A percentile compares a stretch with the other conserved stretches of the same genome.
Evolutionary conservation across 176 grass and related monocot genomes (phyloP).

Genomic region (Miscanthus lutarioriparius): DNA sequence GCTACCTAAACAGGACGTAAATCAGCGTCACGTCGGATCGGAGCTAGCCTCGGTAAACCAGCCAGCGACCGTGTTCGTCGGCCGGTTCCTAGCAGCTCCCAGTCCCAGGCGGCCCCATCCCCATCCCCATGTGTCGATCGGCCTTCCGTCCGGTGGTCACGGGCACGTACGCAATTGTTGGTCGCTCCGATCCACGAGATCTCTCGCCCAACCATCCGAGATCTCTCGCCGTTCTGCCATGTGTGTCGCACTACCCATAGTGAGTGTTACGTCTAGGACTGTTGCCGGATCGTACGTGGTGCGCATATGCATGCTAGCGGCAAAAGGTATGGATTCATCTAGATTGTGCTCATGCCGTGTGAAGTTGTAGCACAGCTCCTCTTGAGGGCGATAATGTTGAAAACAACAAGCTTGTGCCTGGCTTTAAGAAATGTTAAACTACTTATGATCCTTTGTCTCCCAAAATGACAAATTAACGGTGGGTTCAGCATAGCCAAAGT

Average conservation of each 20-base stretch:
- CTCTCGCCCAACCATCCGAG: neutral
- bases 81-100: too few relatives aligned
- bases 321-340: neutral
- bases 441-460: too few relatives aligned
- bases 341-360: neutral
- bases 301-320: neutral
- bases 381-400: too few relatives aligned
- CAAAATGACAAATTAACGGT: too few relatives aligned
- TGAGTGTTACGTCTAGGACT: neutral
- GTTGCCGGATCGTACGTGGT: fast-evolving
- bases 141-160: neutral
- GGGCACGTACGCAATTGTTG: neutral
- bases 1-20: too few relatives aligned
- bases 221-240: neutral
- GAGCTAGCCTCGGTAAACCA: too few relatives aligned
- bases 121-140: neutral
- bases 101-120: too few relatives aligned
- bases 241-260: neutral
- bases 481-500: too few relatives aligned
- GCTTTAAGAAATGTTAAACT: too few relatives aligned
- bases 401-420: too few relatives aligned
- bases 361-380: neutral
- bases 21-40: too few relatives aligned
- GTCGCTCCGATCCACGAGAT: neutral
- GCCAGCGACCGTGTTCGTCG: too few relatives aligned